Conservation (phyloP, 176 grass and related monocot genomes). For the Ensete ventricosum region DNA sequence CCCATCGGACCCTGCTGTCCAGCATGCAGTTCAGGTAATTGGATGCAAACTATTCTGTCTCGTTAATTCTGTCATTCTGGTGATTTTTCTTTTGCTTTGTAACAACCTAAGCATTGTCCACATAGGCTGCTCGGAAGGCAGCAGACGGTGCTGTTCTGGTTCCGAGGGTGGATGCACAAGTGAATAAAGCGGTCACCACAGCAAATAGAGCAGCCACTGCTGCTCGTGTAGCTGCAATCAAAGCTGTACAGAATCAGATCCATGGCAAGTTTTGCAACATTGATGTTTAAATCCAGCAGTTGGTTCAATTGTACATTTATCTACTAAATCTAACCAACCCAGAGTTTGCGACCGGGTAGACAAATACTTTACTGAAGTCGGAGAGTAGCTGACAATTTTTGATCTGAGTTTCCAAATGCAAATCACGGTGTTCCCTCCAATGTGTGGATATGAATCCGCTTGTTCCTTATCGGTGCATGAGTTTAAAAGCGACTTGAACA, state of each 20-base stretch:
- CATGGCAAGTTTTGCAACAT: constrained; percentile 2
- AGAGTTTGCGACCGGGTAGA: not conserved
- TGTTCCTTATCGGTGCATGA: not conserved
- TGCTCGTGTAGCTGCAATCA: constrained; percentile 13
- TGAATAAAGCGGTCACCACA: not conserved
- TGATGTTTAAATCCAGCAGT: not conserved
- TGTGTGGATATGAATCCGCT: constrained; percentile 1
- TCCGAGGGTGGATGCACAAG: constrained; percentile 4
- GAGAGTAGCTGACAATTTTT: not conserved
- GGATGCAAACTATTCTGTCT: not conserved
- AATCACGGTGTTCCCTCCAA: not conserved
- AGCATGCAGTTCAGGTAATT: constrained; percentile 7
- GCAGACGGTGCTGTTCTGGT: constrained; percentile 5
- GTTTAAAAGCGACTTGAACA: not conserved
- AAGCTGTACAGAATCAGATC: constrained; percentile 9
- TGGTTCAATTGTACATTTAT: constrained; percentile 7
- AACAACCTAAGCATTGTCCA: not conserved
- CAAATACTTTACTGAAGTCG: not conserved
- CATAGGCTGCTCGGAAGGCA: not conserved
- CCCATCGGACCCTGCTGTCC: constrained; percentile 8
- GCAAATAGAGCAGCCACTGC: constrained; percentile 9
- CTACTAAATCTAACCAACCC: not conserved
- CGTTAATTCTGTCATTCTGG: not conserved
- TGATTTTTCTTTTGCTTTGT: not conserved
- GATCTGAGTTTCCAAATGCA: not conserved